Base-by-base conservation (phyloP, 257 asterid genomes). In the Gentiana macrophylla region DNA sequence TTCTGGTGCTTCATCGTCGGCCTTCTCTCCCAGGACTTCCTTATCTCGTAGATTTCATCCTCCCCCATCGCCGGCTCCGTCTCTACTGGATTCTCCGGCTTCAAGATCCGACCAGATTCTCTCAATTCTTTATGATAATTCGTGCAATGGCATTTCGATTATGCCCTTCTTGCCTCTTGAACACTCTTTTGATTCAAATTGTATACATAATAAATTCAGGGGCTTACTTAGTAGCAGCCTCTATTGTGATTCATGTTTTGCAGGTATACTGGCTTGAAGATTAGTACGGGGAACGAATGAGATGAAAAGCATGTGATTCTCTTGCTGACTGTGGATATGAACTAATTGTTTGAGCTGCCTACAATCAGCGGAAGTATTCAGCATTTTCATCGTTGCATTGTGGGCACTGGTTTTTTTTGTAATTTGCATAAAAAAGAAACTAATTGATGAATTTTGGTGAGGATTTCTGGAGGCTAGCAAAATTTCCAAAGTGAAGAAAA, bases 111-210 rank as follows among this genome's bases (percentile, higher is more conserved):
- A 53, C 86, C 94, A 64, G n/a, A n/a, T n/a, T n/a, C n/a, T n/a
- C n/a, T n/a, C n/a, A n/a, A n/a, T 80, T 59, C 53, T 87, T 70
- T 91, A 79, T 37, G 98, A 91, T 46, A 91, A 91, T 68, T 96
- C 96, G 2, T 80, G 98, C 61, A 91, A 87, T 48, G 98, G 95
- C 6, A 91, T 91, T 63, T 87, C 98, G 2, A 82, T 91, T 35
- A 74, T 86, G 49, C 89, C 96, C 0, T 81, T 94, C 0, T 52
- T 71, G 67, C 95, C 90, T 0, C 56, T 86, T 47, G 98, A 84
- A 12, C 95, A 91, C 15, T 84, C 98, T n/a, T 1, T 52, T 91
- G 56, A 84, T 91, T 32, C 98, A 91, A 61, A 87, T 81, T 4
- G 98, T 81, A 4, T 95, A 95, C 13, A 85, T 91, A 2, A 87